Evolutionary conservation across 2,329 filamentous ascomycete genomes (phyloP), one percentile per base, ranked within the genome.

Genomic region (Tolypocladium album): DNA sequence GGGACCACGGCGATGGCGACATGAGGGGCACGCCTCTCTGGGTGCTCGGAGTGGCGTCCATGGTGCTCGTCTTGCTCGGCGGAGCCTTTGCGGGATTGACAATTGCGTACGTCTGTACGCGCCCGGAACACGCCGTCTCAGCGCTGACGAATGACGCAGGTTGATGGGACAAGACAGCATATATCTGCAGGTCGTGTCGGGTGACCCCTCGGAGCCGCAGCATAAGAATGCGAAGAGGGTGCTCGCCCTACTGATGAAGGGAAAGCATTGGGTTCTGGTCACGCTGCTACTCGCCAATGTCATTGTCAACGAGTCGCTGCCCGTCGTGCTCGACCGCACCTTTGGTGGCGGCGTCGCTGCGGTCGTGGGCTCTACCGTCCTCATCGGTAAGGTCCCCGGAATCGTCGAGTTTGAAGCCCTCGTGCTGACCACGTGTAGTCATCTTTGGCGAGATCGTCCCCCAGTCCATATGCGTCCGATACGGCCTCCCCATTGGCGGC

Each of bases 211-310:
- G 73, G 91, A 88, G 59, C 80, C 86, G n/a, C 93, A 97, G 75
- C 88, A 87, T 69, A 90, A 86, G 70, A 91, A 97, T 70, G 94
- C 94, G 0, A 84, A 83, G 60, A 88, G 85, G 64, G 94, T 99
- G 13, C 81, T 94, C 66, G 81, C 85, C 52, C 79, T 99, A 36
- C 77, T 99, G 60, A 86, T 90, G 64, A 88, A 84, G 67, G 94
- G 94, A 68, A 99, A 99, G 74, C 94, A 99, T 75, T 99, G 94
- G 94, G 93, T 99, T 24, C 79, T 99, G 60, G 94, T 99, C 59
- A 97, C 94, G 3, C 78, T 99, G 34, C 82, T 99, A 9, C 79
- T 99, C 60, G 92, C 92, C 73, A 99, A 99, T 73, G 94, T 99
- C 70, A 95, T 99, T 68, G 96, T 95, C 65, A 97, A 99, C 74